phyloP scores from a whole-genome alignment of 495 filamentous ascomycete genomes.

The Neurospora hispaniola region DNA sequence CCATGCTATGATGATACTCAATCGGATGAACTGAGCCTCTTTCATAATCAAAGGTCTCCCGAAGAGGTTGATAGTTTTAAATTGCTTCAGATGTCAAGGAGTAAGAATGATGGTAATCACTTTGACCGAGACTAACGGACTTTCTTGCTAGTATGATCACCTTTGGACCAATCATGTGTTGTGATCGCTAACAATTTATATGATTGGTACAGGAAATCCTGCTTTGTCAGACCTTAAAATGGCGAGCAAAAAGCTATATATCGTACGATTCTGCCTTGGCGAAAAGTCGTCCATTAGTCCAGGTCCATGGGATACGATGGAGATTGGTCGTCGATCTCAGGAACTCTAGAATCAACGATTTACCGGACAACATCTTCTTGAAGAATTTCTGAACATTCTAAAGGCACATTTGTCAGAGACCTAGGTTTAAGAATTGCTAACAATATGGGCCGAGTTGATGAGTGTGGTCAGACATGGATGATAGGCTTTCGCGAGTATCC shows the following conservation, averaged over 20 bases:
- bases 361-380: background rate
- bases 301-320: background rate
- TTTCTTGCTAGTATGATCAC: background rate
- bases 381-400: background rate
- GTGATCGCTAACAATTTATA: background rate
- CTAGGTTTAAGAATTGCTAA: background rate
- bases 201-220: background rate
- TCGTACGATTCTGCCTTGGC: background rate
- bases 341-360: background rate
- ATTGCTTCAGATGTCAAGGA: background rate
- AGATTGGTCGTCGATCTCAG: background rate
- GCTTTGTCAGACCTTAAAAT: fast-evolving
- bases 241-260: fast-evolving
- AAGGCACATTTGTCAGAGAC: background rate
- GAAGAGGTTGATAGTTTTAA: background rate
- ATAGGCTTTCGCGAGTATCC: background rate
- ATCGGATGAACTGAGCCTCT: background rate
- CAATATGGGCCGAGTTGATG: background rate
- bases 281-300: background rate
- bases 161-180: background rate
- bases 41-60: background rate
- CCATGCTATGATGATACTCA: background rate
- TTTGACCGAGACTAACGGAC: background rate
- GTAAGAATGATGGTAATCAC: background rate
- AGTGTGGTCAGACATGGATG: background rate